Evolutionary conservation across 2,329 filamentous ascomycete species (phyloP).

Genomic region (Lachnellula arida): DNA sequence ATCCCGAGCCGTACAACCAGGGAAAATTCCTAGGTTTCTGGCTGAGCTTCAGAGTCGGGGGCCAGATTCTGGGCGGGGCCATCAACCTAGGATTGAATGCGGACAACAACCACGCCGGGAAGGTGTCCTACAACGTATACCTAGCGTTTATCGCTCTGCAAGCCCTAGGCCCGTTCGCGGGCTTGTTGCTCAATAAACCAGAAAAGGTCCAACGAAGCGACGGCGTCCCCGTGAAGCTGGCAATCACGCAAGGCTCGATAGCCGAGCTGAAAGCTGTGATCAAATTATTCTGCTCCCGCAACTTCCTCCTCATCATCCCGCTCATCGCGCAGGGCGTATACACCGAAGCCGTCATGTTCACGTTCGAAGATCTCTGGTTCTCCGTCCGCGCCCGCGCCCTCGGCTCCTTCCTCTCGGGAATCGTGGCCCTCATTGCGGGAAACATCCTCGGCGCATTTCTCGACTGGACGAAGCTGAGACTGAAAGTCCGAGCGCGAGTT

Average conservation of each 20-base stretch:
- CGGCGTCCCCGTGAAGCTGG: constrained; percentile 55
- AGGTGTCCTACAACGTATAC: constrained; percentile 65
- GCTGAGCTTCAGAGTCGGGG: constrained; percentile 54
- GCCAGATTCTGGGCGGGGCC: constrained; percentile 67
- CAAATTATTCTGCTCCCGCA: constrained; percentile 53
- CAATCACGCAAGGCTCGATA: constrained; percentile 51
- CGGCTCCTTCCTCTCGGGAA: constrained; percentile 65
- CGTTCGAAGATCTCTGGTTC: constrained; percentile 65
- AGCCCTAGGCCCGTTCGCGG: constrained; percentile 59
- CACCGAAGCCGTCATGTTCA: constrained; percentile 68
- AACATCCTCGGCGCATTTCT: constrained; percentile 53
- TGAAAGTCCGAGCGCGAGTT: constrained; percentile 26
- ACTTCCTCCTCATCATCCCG: constrained; percentile 60
- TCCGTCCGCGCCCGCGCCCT: constrained; percentile 63
- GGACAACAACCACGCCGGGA: constrained; percentile 51
- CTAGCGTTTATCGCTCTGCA: constrained; percentile 68
- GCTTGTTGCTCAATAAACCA: constrained; percentile 57
- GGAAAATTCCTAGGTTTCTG: constrained; percentile 64
- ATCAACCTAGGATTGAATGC: constrained; percentile 66
- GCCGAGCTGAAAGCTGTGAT: constrained; percentile 56
- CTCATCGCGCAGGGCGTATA: constrained; percentile 70
- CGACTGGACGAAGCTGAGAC: constrained; percentile 18
- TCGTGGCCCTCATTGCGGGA: constrained; percentile 60
- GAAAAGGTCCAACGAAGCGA: constrained; percentile 60
- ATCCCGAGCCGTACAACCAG: constrained; percentile 65